Evolutionary conservation across 345 rosid species (phyloP).

Genomic region (Pistacia atlantica): DNA sequence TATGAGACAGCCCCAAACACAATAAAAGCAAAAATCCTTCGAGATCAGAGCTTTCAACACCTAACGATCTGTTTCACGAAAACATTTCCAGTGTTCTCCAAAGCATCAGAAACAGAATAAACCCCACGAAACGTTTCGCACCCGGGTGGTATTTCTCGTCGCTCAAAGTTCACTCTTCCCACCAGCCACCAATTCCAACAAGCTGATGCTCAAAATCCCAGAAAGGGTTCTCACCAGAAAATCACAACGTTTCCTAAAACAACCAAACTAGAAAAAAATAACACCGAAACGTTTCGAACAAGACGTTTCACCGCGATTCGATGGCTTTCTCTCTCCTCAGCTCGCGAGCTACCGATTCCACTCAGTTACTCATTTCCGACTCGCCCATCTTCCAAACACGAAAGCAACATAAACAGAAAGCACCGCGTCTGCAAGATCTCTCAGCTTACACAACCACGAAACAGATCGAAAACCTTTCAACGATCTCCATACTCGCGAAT

Average conservation of each 20-base stretch:
- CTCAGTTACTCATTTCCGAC: constrained; percentile 28
- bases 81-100: constrained; percentile 6
- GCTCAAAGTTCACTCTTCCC: neutral
- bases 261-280: neutral
- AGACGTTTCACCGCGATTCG: constrained; percentile 13
- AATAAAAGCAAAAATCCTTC: constrained; percentile 50
- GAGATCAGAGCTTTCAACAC: constrained; percentile 68
- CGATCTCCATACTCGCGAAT: constrained; percentile 25
- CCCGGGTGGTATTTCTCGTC: neutral
- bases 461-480: constrained; percentile 21
- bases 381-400: constrained; percentile 4
- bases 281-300: constrained; percentile 11
- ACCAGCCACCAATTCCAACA: neutral
- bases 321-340: neutral
- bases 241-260: neutral
- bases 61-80: constrained; percentile 49
- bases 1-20: constrained; percentile 61
- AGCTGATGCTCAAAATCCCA: constrained; percentile 6
- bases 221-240: constrained; percentile 1
- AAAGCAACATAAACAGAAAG: constrained; percentile 18
- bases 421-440: constrained; percentile 19
- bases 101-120: constrained; percentile 6
- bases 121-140: constrained; percentile 18
- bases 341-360: constrained; percentile 25
- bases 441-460: constrained; percentile 12